Base-by-base conservation (phyloP, 441 rosid genomes). In the Rhodomyrtus psidioides region DNA sequence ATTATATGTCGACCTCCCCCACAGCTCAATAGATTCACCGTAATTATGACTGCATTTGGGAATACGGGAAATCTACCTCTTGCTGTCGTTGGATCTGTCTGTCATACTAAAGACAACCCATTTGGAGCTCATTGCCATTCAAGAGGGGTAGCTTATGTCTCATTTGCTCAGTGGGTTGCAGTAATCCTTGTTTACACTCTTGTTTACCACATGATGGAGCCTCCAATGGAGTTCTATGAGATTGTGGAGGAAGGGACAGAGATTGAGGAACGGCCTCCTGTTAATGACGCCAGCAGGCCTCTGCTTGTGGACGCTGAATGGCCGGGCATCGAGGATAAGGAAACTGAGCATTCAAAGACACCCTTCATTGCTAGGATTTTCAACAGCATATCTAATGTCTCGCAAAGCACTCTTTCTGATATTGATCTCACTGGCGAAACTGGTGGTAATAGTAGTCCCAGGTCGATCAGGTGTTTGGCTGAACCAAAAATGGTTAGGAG, bases 151-250 rank as follows among this genome's bases (percentile, higher is more conserved):
- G 93, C 99, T 16, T 97, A 96, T 87, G 99, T 97, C 12, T 96
- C 98, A 12, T 95, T 97, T 55, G 92, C 99, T 21, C 95, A 93
- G 14, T 95, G 98, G 98, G 97, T 97, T 16, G 94, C 99, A 28
- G 98, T 96, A 84, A 95, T 97, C 89, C 95, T 97, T 81, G 98
- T 96, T 30, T 95, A 97, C 85, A 95, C 98, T 23, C 92, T 96
- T 83, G 99, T 96, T 85, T 95, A 97, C 91, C 98, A 96, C 89
- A 97, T 95, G 98, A 97, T 95, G 99, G 98, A 96, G 87, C 98
- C 98, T 54, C 95, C 99, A 7, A 19, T 95, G 94, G 91, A 94
- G 91, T 96, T 90, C 46, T 94, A 97, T 79, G 98, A 97, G 89
- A 85, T 96, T 87, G 94, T 92, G 84, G 96, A 93, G 82, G 98